phyloP scores from a whole-genome alignment of 345 rosid genomes.

The Syzygium oleosum region DNA sequence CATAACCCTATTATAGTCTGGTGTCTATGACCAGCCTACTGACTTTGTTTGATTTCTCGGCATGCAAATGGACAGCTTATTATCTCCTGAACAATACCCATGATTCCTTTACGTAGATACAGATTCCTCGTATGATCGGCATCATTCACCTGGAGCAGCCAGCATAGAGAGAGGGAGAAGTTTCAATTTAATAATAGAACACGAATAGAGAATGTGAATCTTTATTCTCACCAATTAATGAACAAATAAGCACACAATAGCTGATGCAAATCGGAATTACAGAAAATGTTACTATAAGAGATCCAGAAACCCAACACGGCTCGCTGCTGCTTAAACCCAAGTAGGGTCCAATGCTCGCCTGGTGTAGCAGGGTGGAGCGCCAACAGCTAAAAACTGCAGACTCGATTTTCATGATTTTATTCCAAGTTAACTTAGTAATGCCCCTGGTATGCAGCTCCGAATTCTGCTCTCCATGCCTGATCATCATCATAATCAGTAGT shows the following conservation, averaged over 20 bases:
- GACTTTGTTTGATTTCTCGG: background rate
- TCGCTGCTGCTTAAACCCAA: conserved; percentile 5
- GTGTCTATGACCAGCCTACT: background rate
- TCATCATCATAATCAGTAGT: conserved; percentile 41
- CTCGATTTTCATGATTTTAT: background rate
- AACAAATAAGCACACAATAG: background rate
- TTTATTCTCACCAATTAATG: background rate
- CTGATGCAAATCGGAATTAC: background rate
- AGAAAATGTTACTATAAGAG: background rate
- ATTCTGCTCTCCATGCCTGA: conserved; percentile 95
- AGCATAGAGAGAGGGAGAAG: background rate
- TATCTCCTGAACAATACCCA: background rate
- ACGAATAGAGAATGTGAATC: background rate
- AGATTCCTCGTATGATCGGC: background rate
- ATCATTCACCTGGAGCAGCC: background rate
- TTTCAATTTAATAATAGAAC: background rate
- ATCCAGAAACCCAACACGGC: background rate
- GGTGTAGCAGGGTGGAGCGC: background rate
- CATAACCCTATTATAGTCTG: background rate
- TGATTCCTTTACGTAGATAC: background rate
- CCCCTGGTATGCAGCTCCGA: conserved; percentile 80
- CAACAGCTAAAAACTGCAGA: background rate
- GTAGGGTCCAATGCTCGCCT: conserved; percentile 7
- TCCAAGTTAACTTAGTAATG: conserved; percentile 22
- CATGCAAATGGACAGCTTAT: background rate